phyloP scores from a whole-genome alignment of 176 grass and related monocot genomes.

The Alopecurus myosuroides region DNA sequence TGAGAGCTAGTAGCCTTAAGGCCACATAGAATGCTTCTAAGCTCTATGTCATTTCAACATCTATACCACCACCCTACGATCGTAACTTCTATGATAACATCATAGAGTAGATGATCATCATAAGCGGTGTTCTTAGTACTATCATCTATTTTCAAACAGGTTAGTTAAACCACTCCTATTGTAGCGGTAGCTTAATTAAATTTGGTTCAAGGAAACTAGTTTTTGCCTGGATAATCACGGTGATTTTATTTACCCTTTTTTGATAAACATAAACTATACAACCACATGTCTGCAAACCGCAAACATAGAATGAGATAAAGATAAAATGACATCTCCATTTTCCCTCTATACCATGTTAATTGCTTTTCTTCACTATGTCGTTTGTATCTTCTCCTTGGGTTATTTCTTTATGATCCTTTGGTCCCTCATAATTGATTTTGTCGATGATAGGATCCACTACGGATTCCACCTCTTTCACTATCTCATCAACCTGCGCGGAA shows the following conservation, averaged over 20 bases:
- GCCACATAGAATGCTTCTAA: no score
- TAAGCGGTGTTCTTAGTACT: background rate
- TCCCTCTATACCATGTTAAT: background rate
- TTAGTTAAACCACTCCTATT: background rate
- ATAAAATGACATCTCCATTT: background rate
- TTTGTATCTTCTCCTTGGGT: background rate
- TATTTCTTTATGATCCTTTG: background rate
- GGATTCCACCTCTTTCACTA: slow-evolving; percentile 48
- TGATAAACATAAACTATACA: background rate
- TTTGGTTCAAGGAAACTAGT: background rate
- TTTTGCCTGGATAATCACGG: background rate
- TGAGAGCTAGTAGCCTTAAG: no score
- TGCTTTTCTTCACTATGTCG: background rate
- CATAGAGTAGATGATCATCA: background rate
- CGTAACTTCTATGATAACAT: background rate
- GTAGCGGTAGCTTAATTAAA: background rate
- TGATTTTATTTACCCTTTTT: background rate
- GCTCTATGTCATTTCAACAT: no score
- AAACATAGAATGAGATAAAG: background rate
- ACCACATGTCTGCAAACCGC: background rate
- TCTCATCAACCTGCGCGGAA: slow-evolving; percentile 46
- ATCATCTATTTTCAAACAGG: background rate
- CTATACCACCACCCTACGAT: background rate
- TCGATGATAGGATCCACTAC: slow-evolving; percentile 46
- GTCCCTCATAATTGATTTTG: background rate